Evolutionary conservation across 2,329 filamentous ascomycete species (phyloP).

Genomic region (Cytospora mali): DNA sequence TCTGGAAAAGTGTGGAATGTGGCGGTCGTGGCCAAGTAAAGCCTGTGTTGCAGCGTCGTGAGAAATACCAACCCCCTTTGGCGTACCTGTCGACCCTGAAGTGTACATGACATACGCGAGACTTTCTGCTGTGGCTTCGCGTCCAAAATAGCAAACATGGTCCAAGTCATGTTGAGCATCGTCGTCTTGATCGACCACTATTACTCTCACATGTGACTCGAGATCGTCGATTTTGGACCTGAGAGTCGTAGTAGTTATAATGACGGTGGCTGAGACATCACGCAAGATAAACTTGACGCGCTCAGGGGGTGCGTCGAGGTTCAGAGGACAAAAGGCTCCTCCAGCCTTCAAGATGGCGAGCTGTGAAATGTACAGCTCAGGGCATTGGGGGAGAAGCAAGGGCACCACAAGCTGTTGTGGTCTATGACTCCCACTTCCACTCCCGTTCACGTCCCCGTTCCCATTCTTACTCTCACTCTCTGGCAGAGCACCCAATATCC

Average conservation of each 20-base stretch:
- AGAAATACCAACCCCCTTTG: slow-evolving; percentile 84
- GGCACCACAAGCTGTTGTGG: slow-evolving; percentile 62
- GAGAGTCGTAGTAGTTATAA: slow-evolving; percentile 64
- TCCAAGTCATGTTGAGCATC: background rate
- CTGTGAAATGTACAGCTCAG: slow-evolving; percentile 75
- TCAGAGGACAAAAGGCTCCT: slow-evolving; percentile 83
- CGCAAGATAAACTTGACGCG: slow-evolving; percentile 76
- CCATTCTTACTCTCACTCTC: background rate
- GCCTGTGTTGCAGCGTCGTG: slow-evolving; percentile 81
- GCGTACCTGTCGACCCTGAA: slow-evolving; percentile 84
- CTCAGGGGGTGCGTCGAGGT: slow-evolving; percentile 75
- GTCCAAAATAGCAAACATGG: slow-evolving; percentile 2
- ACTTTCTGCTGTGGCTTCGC: slow-evolving; percentile 38
- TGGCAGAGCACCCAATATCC: slow-evolving; percentile 14
- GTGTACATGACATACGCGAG: slow-evolving; percentile 94
- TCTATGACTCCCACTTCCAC: background rate
- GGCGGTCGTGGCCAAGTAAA: slow-evolving; percentile 75
- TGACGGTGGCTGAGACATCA: slow-evolving; percentile 71
- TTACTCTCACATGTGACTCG: slow-evolving; percentile 35
- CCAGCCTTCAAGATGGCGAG: slow-evolving; percentile 80
- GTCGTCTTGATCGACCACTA: slow-evolving; percentile 41
- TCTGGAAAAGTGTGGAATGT: slow-evolving; percentile 74
- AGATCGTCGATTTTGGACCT: slow-evolving; percentile 43
- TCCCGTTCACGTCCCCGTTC: background rate
- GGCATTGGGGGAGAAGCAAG: slow-evolving; percentile 75